Evolutionary conservation across 176 grass and related monocot genomes (phyloP).

Genomic region (Musa acuminata): DNA sequence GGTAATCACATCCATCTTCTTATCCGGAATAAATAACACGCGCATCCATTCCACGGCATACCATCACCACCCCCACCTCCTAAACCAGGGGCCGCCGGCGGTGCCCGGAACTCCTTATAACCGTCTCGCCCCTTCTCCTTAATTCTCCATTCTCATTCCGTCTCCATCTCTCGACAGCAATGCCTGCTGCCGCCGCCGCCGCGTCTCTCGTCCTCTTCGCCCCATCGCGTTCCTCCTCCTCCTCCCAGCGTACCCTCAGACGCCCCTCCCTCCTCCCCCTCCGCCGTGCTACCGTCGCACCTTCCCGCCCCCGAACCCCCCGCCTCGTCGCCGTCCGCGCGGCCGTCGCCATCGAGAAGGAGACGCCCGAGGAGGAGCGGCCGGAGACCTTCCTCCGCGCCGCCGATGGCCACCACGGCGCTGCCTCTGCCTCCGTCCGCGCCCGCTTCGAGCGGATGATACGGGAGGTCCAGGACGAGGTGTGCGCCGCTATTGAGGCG

Average conservation of each 20-base stretch:
- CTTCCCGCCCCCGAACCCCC: neutral
- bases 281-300: neutral
- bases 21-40: slow-evolving; percentile 23
- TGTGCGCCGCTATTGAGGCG: slow-evolving; percentile 76
- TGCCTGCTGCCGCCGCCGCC: neutral
- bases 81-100: slow-evolving; percentile 30
- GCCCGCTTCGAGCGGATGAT: slow-evolving; percentile 96
- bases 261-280: neutral
- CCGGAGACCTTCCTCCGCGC: slow-evolving; percentile 80
- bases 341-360: slow-evolving; percentile 87
- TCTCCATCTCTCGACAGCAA: slow-evolving; percentile 26
- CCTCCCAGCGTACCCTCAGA: neutral
- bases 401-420: slow-evolving; percentile 20
- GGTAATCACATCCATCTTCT: slow-evolving; percentile 12
- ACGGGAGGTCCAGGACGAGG: slow-evolving; percentile 66
- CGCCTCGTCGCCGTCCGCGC: slow-evolving; percentile 32
- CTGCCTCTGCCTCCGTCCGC: slow-evolving; percentile 53
- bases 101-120: slow-evolving; percentile 17
- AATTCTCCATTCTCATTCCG: slow-evolving; percentile 14
- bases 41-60: neutral
- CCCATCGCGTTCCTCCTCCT: too few relatives aligned
- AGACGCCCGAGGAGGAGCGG: slow-evolving; percentile 80
- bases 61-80: neutral
- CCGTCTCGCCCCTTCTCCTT: neutral
- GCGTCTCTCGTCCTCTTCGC: slow-evolving; percentile 34